Evolutionary conservation across 768 basidiomycete genomes (phyloP).

Genomic region (Megacollybia marginata): DNA sequence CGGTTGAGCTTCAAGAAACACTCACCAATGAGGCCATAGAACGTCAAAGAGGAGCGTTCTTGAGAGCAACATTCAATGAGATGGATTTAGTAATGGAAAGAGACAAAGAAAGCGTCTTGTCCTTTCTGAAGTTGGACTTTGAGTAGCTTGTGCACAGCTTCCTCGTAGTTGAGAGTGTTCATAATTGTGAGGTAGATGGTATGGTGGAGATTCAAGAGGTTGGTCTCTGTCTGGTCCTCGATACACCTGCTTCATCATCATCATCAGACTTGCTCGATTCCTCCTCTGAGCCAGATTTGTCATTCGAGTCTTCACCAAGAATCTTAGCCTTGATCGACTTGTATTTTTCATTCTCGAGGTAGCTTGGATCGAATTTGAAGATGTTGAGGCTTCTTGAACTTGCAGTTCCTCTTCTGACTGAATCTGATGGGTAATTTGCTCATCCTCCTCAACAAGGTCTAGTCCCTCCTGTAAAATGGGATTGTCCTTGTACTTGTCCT

Average conservation of each 20-base stretch:
- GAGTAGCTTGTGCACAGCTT: conserved; percentile 96
- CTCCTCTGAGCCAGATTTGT: conserved; percentile 59
- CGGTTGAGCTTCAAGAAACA: conserved; percentile 95
- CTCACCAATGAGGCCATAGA: conserved; percentile 94
- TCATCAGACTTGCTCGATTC: conserved; percentile 62
- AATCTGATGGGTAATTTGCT: conserved; percentile 93
- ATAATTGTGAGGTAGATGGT: conserved; percentile 97
- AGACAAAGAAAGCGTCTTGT: conserved; percentile 55
- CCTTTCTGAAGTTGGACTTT: conserved; percentile 90
- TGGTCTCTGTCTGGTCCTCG: conserved; percentile 91
- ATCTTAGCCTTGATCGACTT: conserved; percentile 88
- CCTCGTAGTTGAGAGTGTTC: conserved; percentile 97
- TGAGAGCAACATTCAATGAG: conserved; percentile 99
- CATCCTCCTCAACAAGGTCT: conserved; percentile 96
- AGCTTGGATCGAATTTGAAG: conserved; percentile 91
- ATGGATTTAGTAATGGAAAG: background rate
- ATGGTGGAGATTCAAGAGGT: conserved; percentile 89
- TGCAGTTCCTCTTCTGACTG: conserved; percentile 89
- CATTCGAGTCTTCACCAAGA: conserved; percentile 80
- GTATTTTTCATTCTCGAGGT: conserved; percentile 87
- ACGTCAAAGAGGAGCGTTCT: conserved; percentile 95
- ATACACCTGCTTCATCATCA: conserved; percentile 51
- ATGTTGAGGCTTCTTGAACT: conserved; percentile 91
- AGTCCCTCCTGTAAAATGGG: conserved; percentile 90
- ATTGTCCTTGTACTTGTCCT: conserved; percentile 99